A percentile compares a stretch with the other conserved stretches of the same genome.
These are phyloP conservation scores for Gnomoniopsis sp. DNA, from an alignment of 2,329 filamentous ascomycete genomes.

Conservation along the genomic window DNA sequence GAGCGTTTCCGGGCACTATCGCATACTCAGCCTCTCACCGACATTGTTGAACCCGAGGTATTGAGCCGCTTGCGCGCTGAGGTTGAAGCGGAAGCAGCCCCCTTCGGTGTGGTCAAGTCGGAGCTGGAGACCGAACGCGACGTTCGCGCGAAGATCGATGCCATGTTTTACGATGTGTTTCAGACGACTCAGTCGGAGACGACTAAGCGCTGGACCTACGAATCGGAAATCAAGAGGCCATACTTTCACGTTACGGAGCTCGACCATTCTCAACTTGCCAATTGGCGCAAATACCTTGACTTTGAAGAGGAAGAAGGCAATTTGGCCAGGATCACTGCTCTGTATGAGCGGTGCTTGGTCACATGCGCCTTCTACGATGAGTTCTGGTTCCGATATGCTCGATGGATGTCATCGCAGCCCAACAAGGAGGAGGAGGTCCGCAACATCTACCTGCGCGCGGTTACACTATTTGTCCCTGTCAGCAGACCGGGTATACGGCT, in stretches of 20 bases:
- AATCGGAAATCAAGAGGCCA: slow-evolving; percentile 89
- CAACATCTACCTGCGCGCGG: slow-evolving; percentile 86
- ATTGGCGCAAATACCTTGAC: slow-evolving; percentile 96
- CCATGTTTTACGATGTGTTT: slow-evolving; percentile 77
- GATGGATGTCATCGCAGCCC: slow-evolving; percentile 84
- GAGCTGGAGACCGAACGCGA: slow-evolving; percentile 82
- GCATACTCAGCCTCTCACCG: slow-evolving; percentile 66
- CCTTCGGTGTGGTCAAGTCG: slow-evolving; percentile 48
- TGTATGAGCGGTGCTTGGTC: slow-evolving; percentile 92
- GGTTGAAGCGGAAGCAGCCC: slow-evolving; percentile 61
- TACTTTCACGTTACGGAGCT: slow-evolving; percentile 97
- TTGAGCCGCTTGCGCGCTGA: slow-evolving; percentile 69
- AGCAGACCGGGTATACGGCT: slow-evolving; percentile 79
- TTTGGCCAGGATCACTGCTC: slow-evolving; percentile 68
- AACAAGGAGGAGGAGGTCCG: slow-evolving; percentile 86
- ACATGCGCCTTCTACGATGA: slow-evolving; percentile 95
- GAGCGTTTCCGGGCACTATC: slow-evolving; percentile 81
- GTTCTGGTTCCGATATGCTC: slow-evolving; percentile 95
- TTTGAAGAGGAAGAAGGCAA: slow-evolving; percentile 88
- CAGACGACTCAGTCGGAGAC: slow-evolving; percentile 80
- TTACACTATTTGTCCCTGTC: slow-evolving; percentile 81
- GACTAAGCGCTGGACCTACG: slow-evolving; percentile 89
- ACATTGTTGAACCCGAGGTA: slow-evolving; percentile 67
- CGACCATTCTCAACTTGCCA: slow-evolving; percentile 76
- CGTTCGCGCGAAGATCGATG: slow-evolving; percentile 75